Conservation (phyloP, 495 filamentous ascomycete genomes). For the Cercophora sp. region DNA sequence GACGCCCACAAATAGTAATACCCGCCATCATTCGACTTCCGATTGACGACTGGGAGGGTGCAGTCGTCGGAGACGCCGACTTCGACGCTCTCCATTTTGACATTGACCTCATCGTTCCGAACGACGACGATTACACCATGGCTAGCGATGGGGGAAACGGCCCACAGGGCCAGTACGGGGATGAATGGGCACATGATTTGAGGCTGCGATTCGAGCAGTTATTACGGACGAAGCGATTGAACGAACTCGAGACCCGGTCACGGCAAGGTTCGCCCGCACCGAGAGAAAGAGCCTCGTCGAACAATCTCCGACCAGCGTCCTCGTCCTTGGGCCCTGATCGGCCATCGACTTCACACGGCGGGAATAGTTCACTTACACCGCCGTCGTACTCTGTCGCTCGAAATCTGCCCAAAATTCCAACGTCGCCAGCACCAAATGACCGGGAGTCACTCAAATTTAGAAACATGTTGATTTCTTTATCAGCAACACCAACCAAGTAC, state of each 20-base stretch:
- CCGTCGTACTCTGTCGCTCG: constrained; percentile 64
- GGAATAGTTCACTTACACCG: constrained; percentile 33
- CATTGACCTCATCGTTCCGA: background rate
- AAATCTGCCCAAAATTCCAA: constrained; percentile 76
- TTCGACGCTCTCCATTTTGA: constrained; percentile 10
- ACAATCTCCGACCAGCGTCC: constrained; percentile 35
- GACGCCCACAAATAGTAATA: background rate
- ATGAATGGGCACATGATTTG: constrained; percentile 52
- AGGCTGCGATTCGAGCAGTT: constrained; percentile 68
- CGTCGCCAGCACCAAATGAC: constrained; percentile 64
- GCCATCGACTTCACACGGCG: constrained; percentile 39
- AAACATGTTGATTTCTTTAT: constrained; percentile 75
- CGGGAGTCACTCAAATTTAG: constrained; percentile 73
- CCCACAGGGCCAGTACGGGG: constrained; percentile 37
- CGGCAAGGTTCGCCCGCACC: constrained; percentile 51
- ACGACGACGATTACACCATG: constrained; percentile 16
- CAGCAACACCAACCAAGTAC: constrained; percentile 82
- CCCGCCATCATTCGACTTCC: background rate
- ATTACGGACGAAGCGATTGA: constrained; percentile 72
- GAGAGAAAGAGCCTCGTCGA: constrained; percentile 41
- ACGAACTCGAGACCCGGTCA: constrained; percentile 60
- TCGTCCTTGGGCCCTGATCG: constrained; percentile 35
- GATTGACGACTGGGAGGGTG: constrained; percentile 3
- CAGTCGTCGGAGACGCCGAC: constrained; percentile 6
- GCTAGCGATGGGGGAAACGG: constrained; percentile 19